Conservation (phyloP, 2,329 filamentous ascomycete genomes). For the Fusarium sublunatum region DNA sequence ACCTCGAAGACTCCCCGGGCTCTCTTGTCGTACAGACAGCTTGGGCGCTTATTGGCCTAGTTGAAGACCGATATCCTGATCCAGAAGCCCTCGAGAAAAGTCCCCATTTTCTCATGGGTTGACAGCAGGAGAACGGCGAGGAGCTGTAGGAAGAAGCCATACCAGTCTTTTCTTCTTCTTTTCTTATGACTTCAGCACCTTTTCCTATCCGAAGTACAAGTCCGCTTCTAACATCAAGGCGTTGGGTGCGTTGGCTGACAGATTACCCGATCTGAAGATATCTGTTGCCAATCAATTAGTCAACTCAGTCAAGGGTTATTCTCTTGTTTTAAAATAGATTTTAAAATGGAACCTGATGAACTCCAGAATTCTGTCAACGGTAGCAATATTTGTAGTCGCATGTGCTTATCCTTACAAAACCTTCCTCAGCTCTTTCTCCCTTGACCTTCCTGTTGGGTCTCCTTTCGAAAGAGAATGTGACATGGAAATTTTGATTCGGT, state of each 20-base stretch:
- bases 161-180: slow-evolving; percentile 86
- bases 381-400: background rate
- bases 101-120: slow-evolving; percentile 80
- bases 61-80: slow-evolving; percentile 84
- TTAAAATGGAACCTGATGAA: too few relatives aligned
- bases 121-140: slow-evolving; percentile 88
- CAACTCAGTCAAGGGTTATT: background rate
- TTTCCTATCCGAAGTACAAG: slow-evolving; percentile 98
- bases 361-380: too few relatives aligned
- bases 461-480: background rate
- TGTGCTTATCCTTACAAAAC: background rate
- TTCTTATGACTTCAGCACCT: slow-evolving; percentile 90
- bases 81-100: slow-evolving; percentile 76
- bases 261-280: slow-evolving; percentile 72
- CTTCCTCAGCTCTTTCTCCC: background rate
- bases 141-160: slow-evolving; percentile 95
- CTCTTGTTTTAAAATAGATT: background rate
- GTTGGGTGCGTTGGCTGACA: slow-evolving; percentile 82
- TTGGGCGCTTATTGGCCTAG: slow-evolving; percentile 84
- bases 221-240: slow-evolving; percentile 94
- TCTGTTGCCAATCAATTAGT: background rate
- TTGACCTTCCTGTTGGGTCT: background rate
- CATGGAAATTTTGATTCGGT: background rate
- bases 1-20: slow-evolving; percentile 76
- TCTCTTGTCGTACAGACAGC: slow-evolving; percentile 94